Evolutionary conservation across 768 basidiomycete genomes (phyloP).

Genomic region (Trametes punicea): DNA sequence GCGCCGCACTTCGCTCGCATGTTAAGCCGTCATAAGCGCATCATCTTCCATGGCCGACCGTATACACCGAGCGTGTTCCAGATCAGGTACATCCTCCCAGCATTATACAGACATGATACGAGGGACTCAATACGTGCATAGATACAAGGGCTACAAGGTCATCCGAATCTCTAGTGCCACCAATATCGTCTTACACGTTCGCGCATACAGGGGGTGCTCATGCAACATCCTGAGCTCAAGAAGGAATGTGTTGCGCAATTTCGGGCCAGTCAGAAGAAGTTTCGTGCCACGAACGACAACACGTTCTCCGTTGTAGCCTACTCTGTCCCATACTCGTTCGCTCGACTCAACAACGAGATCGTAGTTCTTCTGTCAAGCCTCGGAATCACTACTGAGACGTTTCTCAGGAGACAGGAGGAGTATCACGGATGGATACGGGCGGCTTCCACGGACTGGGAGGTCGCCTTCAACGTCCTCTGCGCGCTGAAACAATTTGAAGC

Average conservation of each 20-base stretch:
- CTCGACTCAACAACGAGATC: conserved; percentile 67
- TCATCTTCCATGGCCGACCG: conserved; percentile 50
- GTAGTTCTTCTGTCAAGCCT: conserved; percentile 64
- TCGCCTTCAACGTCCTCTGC: conserved; percentile 56
- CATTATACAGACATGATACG: too few relatives aligned
- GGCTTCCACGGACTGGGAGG: conserved; percentile 44
- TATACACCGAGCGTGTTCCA: conserved; percentile 65
- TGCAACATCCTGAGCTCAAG: conserved; percentile 62
- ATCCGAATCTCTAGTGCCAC: too few relatives aligned
- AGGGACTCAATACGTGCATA: conserved; percentile 29
- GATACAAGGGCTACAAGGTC: conserved; percentile 64
- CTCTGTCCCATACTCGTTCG: conserved; percentile 62
- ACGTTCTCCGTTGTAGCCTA: conserved; percentile 68
- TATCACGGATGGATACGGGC: conserved; percentile 58
- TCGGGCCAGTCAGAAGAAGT: conserved; percentile 70
- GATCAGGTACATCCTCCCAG: too few relatives aligned
- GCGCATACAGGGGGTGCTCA: conserved; percentile 55
- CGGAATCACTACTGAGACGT: conserved; percentile 51
- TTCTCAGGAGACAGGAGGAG: conserved; percentile 51
- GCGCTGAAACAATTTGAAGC: conserved; percentile 45
- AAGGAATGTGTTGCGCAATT: conserved; percentile 50
- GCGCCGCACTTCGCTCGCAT: conserved; percentile 47
- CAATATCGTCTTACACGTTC: neutral
- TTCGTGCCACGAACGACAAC: conserved; percentile 49
- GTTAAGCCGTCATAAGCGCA: conserved; percentile 50